phyloP scores from a whole-genome alignment of 177 flowering plant genomes.

The Telopea speciosissima region DNA sequence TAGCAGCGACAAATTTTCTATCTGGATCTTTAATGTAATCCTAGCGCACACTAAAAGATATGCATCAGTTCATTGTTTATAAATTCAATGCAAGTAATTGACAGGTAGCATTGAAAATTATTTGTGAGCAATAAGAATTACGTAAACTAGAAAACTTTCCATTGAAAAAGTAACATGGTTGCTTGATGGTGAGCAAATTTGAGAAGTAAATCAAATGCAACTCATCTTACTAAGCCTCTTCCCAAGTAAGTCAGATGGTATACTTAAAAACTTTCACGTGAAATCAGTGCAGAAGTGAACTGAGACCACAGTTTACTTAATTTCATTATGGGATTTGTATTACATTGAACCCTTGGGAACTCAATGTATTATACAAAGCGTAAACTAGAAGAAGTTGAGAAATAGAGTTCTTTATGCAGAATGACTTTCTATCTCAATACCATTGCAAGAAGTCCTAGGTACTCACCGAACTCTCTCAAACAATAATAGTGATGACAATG shows the following conservation, averaged over 20 bases:
- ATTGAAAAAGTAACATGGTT: too few species aligned
- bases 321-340: neutral
- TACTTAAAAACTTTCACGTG: neutral
- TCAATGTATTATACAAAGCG: neutral
- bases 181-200: neutral
- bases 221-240: too few species aligned
- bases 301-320: neutral
- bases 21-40: conserved; percentile 95
- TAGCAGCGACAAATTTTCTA: conserved; percentile 87
- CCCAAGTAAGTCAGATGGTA: neutral
- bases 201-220: neutral
- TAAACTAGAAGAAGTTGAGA: neutral
- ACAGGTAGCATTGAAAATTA: neutral
- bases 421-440: neutral
- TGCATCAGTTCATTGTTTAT: conserved; percentile 24
- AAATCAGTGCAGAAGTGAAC: neutral
- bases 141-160: too few species aligned
- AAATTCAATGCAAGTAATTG: neutral
- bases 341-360: neutral
- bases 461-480: neutral
- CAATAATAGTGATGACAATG: neutral
- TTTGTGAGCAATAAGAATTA: neutral
- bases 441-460: neutral
- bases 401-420: neutral
- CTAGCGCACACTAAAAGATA: conserved; percentile 50